Evolutionary conservation across 169 alveolate genomes (phyloP), one percentile per base, ranked within the genome.

Genomic region (Toxoplasma gondii): DNA sequence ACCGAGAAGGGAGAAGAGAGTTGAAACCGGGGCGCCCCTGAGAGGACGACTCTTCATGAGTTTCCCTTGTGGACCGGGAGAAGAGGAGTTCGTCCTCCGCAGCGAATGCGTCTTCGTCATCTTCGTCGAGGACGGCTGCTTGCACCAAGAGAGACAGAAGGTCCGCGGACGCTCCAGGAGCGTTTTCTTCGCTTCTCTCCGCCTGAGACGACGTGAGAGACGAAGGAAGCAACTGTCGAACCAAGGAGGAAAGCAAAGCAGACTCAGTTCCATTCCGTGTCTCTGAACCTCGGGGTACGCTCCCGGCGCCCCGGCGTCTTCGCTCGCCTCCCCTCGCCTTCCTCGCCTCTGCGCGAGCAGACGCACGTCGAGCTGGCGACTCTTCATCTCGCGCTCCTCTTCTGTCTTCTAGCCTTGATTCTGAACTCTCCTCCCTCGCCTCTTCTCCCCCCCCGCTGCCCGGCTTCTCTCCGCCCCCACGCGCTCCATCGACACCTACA

Each of bases 401-500:
- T 39, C 54, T 67, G 53, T 69, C 38, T 34, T 39, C n/a, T n/a
- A n/a, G 58, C 88, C 80, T 38, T 38, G 58, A 74, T 2, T 74
- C 93, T 12, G 88, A 24, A 44, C 31, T 27, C 12, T 31, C 12
- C 54, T 74, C 88, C 88, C 54, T 39, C 74, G 39, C 78, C 27
- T 39, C 39, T 9, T 45, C 45, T 1, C 41, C 38, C 87, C 39
- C 54, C 93, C 43, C 70, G 70, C 70, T 81, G 4, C 49, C 64
- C 41, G 12, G n/a, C 67, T 10, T 39, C 34, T 81, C 78, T 90
- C 91, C 91, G 58, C 17, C 92, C 86, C 36, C 39, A 44, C n/a
- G 58, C 78, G 88, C 53, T 44, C 94, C 91, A 58, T 29, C 88
- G 39, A 54, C 81, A 19, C 24, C 70, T 78, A 2, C 86, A 81